Percentiles rank a stretch among this genome's conserved stretches.
phyloP scores from a whole-genome alignment of 805 yeast genomes.

The Scheffersomyces spartinae region DNA sequence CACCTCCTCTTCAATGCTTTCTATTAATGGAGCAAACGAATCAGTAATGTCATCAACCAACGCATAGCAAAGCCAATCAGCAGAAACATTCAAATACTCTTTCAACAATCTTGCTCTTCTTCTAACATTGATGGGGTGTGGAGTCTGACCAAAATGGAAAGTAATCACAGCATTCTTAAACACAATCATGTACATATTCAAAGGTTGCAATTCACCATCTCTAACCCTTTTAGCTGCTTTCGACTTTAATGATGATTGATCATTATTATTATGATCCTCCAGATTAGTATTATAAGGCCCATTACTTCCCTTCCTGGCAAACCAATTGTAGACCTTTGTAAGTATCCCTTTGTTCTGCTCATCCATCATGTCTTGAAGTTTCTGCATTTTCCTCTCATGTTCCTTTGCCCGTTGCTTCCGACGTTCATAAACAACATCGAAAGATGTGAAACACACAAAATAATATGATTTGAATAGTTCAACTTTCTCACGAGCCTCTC shows the following conservation, averaged over 20 bases:
- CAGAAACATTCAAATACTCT: conserved; percentile 80
- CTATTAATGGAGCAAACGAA: conserved; percentile 95
- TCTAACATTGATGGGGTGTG: conserved; percentile 92
- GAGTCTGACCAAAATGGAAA: conserved; percentile 89
- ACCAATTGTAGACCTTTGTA: neutral
- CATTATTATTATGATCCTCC: conserved; percentile 3
- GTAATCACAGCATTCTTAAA: conserved; percentile 86
- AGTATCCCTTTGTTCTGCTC: conserved; percentile 3
- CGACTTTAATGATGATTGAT: conserved; percentile 11
- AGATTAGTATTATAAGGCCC: neutral
- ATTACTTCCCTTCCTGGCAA: neutral
- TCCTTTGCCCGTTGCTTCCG: conserved; percentile 39
- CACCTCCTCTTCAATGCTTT: conserved; percentile 87
- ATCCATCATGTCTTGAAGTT: conserved; percentile 5
- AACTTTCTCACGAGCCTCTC: conserved; percentile 92
- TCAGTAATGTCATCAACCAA: conserved; percentile 94
- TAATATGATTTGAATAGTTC: conserved; percentile 87
- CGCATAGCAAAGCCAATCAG: conserved; percentile 97
- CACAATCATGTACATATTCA: conserved; percentile 87
- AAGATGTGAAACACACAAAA: conserved; percentile 68
- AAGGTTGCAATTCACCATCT: conserved; percentile 64
- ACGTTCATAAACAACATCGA: conserved; percentile 61
- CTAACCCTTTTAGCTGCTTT: conserved; percentile 18
- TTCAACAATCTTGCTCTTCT: conserved; percentile 79
- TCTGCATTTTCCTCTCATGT: conserved; percentile 26